phyloP scores from a whole-genome alignment of 192 early-diverging fungal genomes.

The Coemansia sp. region DNA sequence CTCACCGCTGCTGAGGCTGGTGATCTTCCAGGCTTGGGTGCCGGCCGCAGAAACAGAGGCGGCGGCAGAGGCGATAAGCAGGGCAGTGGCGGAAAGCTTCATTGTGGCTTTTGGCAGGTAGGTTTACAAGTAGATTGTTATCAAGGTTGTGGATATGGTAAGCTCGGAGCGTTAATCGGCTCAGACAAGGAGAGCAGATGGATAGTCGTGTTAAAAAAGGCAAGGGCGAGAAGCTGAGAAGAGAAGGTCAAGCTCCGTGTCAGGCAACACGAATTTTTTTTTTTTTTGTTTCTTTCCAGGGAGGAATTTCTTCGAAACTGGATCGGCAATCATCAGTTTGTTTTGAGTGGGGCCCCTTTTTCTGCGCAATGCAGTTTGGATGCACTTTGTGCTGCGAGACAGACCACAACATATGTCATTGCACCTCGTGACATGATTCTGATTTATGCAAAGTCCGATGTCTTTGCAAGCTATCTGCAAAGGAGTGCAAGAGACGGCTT shows the following conservation, averaged over 20 bases:
- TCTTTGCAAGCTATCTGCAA: no score
- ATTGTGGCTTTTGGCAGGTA: conserved; percentile 7
- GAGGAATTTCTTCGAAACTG: conserved; percentile 11
- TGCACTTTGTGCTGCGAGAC: neutral
- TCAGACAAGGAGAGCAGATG: neutral
- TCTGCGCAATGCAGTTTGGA: neutral
- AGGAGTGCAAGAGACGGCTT: no score
- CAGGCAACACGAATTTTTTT: conserved; percentile 56
- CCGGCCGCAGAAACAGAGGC: conserved; percentile 13
- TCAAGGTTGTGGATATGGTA: neutral
- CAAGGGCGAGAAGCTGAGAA: neutral
- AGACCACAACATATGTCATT: no score
- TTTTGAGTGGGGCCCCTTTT: neutral
- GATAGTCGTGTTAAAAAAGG: neutral
- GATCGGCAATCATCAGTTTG: neutral
- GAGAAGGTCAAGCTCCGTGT: conserved; percentile 4
- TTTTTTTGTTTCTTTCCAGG: conserved; percentile 35
- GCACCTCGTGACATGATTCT: no score
- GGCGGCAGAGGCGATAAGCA: conserved; percentile 22
- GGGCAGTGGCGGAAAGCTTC: conserved; percentile 24
- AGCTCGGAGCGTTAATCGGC: neutral
- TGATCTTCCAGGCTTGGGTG: conserved; percentile 41
- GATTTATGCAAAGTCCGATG: no score
- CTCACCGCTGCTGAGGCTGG: conserved; percentile 19
- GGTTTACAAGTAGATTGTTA: neutral